A percentile compares a stretch with the other conserved stretches of the same genome.
Evolutionary conservation across 1,139 yeast genomes (phyloP).

Genomic region (Wickerhamiella pararugosa): DNA sequence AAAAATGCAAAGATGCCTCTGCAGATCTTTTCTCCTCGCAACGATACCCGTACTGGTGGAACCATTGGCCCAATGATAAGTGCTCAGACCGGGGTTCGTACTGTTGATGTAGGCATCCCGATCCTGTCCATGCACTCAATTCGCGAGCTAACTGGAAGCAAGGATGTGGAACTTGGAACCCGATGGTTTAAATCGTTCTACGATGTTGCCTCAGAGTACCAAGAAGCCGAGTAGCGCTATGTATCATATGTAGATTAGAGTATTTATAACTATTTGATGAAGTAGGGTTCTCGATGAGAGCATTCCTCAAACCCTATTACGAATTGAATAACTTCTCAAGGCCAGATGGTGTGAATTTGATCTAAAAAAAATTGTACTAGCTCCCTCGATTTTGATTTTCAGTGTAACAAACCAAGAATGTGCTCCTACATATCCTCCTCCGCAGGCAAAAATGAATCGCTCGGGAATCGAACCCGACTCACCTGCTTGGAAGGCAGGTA

Average conservation of each 20-base stretch:
- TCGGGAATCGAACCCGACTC: slow-evolving; percentile 15
- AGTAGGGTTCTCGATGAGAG: no score
- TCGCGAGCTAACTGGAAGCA: slow-evolving; percentile 57
- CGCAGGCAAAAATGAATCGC: slow-evolving; percentile 10
- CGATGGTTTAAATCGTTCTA: slow-evolving; percentile 49
- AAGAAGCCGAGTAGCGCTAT: no score
- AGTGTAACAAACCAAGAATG: no score
- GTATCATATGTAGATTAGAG: background rate
- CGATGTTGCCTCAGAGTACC: slow-evolving; percentile 2
- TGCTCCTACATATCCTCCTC: no score
- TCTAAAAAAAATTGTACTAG: no score
- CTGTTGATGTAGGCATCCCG: slow-evolving; percentile 64
- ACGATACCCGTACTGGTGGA: slow-evolving; percentile 62
- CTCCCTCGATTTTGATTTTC: background rate
- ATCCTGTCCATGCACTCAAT: slow-evolving; percentile 74
- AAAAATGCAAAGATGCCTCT: slow-evolving; percentile 35
- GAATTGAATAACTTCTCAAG: no score
- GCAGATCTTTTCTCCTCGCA: slow-evolving; percentile 41
- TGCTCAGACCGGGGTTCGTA: slow-evolving; percentile 52
- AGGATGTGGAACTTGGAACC: slow-evolving; percentile 53
- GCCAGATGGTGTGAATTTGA: no score
- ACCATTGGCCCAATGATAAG: slow-evolving; percentile 66
- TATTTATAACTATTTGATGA: background rate
- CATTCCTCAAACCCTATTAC: background rate
- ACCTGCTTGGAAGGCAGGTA: slow-evolving; percentile 14